phyloP scores from a whole-genome alignment of 805 yeast genomes.

The Clavispora vitiphila region DNA sequence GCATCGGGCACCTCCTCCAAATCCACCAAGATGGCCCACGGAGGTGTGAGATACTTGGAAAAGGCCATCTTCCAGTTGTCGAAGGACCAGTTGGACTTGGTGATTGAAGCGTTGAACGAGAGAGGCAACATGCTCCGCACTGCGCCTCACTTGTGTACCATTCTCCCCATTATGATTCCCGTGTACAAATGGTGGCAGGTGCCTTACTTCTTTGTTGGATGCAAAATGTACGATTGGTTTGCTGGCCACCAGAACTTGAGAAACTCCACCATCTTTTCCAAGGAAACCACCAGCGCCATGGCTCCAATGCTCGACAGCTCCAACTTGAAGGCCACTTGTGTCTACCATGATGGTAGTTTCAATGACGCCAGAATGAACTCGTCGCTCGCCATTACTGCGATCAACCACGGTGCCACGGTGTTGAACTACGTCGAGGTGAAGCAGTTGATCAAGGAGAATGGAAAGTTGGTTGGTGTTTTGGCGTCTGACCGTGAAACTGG shows the following conservation, averaged over 20 bases:
- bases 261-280: slow-evolving; percentile 66
- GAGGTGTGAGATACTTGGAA: slow-evolving; percentile 93
- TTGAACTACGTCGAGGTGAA: slow-evolving; percentile 81
- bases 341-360: slow-evolving; percentile 93
- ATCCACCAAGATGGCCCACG: slow-evolving; percentile 95
- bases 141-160: slow-evolving; percentile 85
- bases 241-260: slow-evolving; percentile 87
- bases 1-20: slow-evolving; percentile 92
- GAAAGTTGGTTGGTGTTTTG: slow-evolving; percentile 67
- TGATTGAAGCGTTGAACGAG: slow-evolving; percentile 84
- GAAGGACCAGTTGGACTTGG: slow-evolving; percentile 82
- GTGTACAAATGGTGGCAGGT: slow-evolving; percentile 94
- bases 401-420: slow-evolving; percentile 82
- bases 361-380: slow-evolving; percentile 91
- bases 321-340: slow-evolving; percentile 81
- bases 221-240: slow-evolving; percentile 85
- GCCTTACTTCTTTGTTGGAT: slow-evolving; percentile 89
- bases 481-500: slow-evolving; percentile 72
- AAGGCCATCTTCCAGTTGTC: slow-evolving; percentile 91
- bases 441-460: slow-evolving; percentile 63
- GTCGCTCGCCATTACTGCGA: slow-evolving; percentile 79
- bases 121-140: slow-evolving; percentile 80
- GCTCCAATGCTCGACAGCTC: slow-evolving; percentile 84
- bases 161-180: slow-evolving; percentile 93
- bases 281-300: slow-evolving; percentile 58